Evolutionary conservation across 495 filamentous ascomycete genomes (phyloP), one percentile per base, ranked within the genome.

Genomic region (Penicillium dipodomyicola): DNA sequence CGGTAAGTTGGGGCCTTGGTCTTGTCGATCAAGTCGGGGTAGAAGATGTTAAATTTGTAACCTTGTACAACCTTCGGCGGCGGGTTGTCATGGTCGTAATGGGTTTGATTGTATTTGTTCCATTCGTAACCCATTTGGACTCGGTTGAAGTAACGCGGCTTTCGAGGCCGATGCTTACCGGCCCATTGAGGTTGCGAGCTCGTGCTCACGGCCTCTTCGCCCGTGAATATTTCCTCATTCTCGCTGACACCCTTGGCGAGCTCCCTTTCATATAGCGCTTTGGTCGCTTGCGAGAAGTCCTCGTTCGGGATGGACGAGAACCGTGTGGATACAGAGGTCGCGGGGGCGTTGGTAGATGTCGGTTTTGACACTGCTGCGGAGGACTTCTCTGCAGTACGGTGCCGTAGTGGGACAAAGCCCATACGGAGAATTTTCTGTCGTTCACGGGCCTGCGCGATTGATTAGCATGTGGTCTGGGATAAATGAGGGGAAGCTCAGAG

Each of bases 51-150:
- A 80, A 99, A 99, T 62, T 96, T 96, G 75, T 97, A 99, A 32
- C 94, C 94, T 72, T 98, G 94, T 44, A 98, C 94, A 20, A 98
- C 94, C 72, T 97, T 96, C 14, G 94, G 94, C 3, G 94, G 94
- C 7, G 94, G 94, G 63, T 99, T 96, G 65, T 97, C 95, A 70
- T 97, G 93, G 67, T 97, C 95, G 75, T 99, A 99, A 76, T 99
- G 94, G 2, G 94, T 99, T 72, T 99, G 94, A 65, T 99, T 99
- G 79, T 99, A 99, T 68, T 99, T 99, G 70, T 99, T 99, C 94
- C 94, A 99, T 69, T 99, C 94, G 72, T 97, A 99, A 40, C 94
- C 94, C 90, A 96, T 97, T 72, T 96, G 92, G 40, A 97, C 92
- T 20, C 94, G 86, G 68, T 97, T 97, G 81, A 99, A 97, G 74